Percentiles rank a stretch among this genome's conserved stretches.
Evolutionary conservation across 148 eudicot genomes (phyloP).

Genomic region (Rhododendron ovatum): DNA sequence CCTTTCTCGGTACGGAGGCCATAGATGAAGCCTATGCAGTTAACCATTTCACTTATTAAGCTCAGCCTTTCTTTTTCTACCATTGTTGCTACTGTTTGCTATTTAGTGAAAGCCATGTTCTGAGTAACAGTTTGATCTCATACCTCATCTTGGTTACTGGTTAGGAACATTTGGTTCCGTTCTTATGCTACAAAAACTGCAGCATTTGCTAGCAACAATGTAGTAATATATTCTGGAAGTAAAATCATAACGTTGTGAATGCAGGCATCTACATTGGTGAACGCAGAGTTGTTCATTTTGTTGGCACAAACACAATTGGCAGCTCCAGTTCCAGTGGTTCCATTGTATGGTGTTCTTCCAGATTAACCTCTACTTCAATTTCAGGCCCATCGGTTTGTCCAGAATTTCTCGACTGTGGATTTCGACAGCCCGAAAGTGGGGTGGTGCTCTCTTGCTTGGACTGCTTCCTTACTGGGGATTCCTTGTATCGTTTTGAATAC

Average conservation of each 20-base stretch:
- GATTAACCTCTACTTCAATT: neutral
- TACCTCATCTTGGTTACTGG: neutral
- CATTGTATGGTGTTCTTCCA: neutral
- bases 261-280: conserved; percentile 29
- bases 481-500: conserved; percentile 22
- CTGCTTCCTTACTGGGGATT: conserved; percentile 19
- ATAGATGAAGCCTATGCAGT: neutral
- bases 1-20: neutral
- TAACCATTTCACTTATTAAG: no score
- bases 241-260: neutral
- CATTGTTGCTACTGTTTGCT: neutral
- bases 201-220: neutral
- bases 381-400: conserved; percentile 8
- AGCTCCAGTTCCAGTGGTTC: neutral
- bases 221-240: neutral
- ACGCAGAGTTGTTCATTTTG: conserved; percentile 25
- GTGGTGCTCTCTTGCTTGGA: conserved; percentile 26
- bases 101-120: neutral
- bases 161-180: neutral
- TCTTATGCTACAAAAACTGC: neutral
- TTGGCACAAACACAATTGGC: neutral
- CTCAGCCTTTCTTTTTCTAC: neutral
- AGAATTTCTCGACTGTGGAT: conserved; percentile 18
- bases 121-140: neutral
- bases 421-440: conserved; percentile 13